Evolutionary conservation across 495 filamentous ascomycete genomes (phyloP).

Genomic region (Hyaloscypha finlandica): DNA sequence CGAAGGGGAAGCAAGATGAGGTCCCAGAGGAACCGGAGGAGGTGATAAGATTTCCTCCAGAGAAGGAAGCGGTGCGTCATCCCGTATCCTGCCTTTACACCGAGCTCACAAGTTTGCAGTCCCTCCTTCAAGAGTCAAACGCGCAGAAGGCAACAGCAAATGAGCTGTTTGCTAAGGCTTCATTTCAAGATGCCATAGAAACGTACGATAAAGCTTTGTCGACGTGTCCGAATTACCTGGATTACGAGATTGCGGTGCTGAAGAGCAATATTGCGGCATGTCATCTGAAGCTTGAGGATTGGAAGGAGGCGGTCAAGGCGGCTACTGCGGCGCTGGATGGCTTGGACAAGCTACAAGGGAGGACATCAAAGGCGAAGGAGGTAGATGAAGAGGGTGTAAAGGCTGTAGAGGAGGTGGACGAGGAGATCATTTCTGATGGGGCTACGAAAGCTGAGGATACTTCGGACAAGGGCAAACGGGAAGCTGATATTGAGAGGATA

Average conservation of each 20-base stretch:
- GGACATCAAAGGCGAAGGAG: conserved; percentile 26
- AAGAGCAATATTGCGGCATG: conserved; percentile 90
- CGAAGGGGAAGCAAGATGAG: conserved; percentile 15
- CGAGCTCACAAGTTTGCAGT: conserved; percentile 41
- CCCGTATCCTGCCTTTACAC: background rate
- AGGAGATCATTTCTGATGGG: conserved; percentile 54
- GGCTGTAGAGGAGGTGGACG: conserved; percentile 59
- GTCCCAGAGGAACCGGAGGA: conserved; percentile 24
- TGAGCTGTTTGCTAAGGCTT: conserved; percentile 65
- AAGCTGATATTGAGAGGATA: conserved; percentile 72
- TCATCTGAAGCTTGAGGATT: conserved; percentile 82
- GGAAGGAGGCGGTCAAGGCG: conserved; percentile 76
- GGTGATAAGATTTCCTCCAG: conserved; percentile 59
- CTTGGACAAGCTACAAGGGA: conserved; percentile 56
- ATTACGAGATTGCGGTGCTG: conserved; percentile 86
- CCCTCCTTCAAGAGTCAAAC: conserved; percentile 70
- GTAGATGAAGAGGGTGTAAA: conserved; percentile 52
- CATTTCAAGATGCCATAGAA: conserved; percentile 83
- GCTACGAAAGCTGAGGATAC: conserved; percentile 49
- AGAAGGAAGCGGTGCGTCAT: conserved; percentile 69
- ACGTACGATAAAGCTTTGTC: conserved; percentile 84
- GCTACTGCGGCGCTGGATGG: conserved; percentile 74
- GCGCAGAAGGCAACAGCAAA: conserved; percentile 79
- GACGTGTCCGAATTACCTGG: conserved; percentile 82
- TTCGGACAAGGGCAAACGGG: conserved; percentile 43